These are phyloP conservation scores for Pseudoscleropodium purum DNA, from an alignment of 225 moss, liverwort and hornwort species.

Conservation along the genomic window DNA sequence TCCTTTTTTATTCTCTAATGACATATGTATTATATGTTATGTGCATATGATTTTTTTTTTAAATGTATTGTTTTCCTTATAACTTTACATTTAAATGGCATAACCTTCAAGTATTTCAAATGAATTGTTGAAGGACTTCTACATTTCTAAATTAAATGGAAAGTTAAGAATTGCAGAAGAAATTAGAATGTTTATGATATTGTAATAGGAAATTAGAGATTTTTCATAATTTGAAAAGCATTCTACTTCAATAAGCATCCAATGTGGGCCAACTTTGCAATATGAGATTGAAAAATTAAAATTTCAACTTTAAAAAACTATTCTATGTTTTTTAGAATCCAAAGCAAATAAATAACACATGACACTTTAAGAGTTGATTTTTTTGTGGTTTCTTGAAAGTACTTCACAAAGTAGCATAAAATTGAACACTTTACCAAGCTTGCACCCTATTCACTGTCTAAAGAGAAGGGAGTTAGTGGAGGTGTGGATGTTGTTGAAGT, in stretches of 20 bases:
- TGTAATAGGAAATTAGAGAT: too few relatives aligned
- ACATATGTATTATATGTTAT: neutral
- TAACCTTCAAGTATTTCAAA: neutral
- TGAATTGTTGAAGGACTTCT: neutral
- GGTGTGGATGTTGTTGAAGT: neutral
- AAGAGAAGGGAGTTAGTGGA: neutral
- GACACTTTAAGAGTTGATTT: rapidly evolving
- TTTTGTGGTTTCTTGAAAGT: neutral
- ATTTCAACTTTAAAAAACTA: neutral
- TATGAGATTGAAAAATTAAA: too few relatives aligned
- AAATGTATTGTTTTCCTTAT: neutral
- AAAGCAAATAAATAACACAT: neutral
- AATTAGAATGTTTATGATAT: neutral
- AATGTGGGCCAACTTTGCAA: too few relatives aligned
- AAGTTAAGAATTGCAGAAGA: neutral
- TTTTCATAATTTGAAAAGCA: too few relatives aligned
- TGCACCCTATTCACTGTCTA: rapidly evolving
- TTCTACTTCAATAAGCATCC: neutral
- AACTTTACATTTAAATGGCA: neutral
- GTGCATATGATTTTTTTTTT: too few relatives aligned
- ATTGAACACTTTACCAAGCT: neutral
- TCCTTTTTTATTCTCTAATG: too few relatives aligned
- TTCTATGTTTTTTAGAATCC: neutral
- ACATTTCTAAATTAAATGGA: neutral
- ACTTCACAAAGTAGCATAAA: neutral